These are phyloP conservation scores for Xerophyta viscosa DNA, from an alignment of 106 monocot species.

Conservation along the genomic window DNA sequence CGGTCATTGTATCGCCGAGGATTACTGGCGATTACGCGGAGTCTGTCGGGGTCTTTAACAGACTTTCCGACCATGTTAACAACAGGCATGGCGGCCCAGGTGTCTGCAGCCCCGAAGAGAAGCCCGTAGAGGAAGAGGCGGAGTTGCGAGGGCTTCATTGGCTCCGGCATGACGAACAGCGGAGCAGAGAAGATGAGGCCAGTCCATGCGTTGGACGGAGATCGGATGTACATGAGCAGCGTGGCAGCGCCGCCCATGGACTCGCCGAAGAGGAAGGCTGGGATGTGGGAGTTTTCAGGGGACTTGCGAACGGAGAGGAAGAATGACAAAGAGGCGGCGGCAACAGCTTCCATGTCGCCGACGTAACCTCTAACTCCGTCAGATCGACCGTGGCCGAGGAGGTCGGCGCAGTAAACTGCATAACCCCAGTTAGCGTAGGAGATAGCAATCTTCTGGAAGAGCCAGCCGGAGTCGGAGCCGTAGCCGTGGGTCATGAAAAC, in stretches of 20 bases:
- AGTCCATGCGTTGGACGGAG: conserved; percentile 52
- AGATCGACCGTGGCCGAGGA: conserved; percentile 93
- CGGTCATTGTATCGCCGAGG: conserved; percentile 68
- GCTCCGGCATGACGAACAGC: conserved; percentile 77
- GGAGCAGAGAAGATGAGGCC: conserved; percentile 92
- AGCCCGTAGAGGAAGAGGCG: conserved; percentile 75
- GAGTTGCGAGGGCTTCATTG: conserved; percentile 73
- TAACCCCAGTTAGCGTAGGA: conserved; percentile 78
- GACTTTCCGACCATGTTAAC: conserved; percentile 85
- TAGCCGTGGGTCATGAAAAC: conserved; percentile 99
- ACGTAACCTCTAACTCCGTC: conserved; percentile 74
- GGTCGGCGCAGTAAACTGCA: conserved; percentile 93
- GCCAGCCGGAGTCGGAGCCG: conserved; percentile 89
- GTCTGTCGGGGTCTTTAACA: conserved; percentile 55
- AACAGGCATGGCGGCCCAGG: conserved; percentile 90
- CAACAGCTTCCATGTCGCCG: conserved; percentile 62
- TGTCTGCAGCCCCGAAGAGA: conserved; percentile 78
- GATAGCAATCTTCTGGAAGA: conserved; percentile 93
- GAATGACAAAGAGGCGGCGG: conserved; percentile 72
- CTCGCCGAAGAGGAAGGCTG: conserved; percentile 94
- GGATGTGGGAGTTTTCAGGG: conserved; percentile 18
- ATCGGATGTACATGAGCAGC: conserved; percentile 63
- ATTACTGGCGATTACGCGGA: conserved; percentile 70
- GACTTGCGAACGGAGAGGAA: conserved; percentile 58
- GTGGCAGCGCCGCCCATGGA: conserved; percentile 82